Base-by-base conservation (phyloP, 2,329 filamentous ascomycete species). In the Ophiocordyceps sinensis region DNA sequence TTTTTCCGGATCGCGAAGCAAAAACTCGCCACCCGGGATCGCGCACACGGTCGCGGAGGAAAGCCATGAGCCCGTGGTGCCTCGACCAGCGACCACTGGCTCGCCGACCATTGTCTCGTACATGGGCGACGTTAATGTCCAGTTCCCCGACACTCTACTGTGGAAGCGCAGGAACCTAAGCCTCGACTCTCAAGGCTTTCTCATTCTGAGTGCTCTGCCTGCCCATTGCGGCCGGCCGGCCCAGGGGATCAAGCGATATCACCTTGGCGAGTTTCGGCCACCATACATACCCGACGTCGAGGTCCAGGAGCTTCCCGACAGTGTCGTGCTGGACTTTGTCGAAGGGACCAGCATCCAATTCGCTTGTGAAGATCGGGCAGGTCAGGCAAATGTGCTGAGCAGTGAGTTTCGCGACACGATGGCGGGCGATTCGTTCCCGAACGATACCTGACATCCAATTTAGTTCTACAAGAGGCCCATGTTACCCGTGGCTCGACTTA, bases 81-180 rank as follows among this genome's bases (percentile, higher is more conserved):
- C 45, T 7, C 51, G 54, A 14, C 54, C 57, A 7, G 53, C 49
- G 26, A 57, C 53, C 15, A 60, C 53, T 3, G 55, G 52, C 10
- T 49, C 53, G 17, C 53, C 63, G 0, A 61, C 59, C 38, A 64
- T 78, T 40, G 70, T 80, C 23, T 70, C 85, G 4, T 79, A 82
- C 46, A 73, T 94, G 59, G 86, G 88, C 38, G 85, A 95, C 53
- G 81, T 98, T 47, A 96, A 98, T 53, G 85, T 96, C 11, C 91
- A 98, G 58, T 95, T 98, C 57, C 91, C 91, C 0, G 89, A 96
- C 56, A 94, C 86, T 41, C 70, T 98, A 37, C 71, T 98, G 12
- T 98, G 91, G 91, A 98, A 96, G 66, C 82, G 89, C 41, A 79
- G 91, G 45, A 87, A 82, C 53, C 79, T 95, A 62, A 82, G 82